Percentiles rank a stretch among this genome's conserved stretches.
phyloP scores from a whole-genome alignment of 371 early-diverging fungal genomes.

The Mortierella sp. region DNA sequence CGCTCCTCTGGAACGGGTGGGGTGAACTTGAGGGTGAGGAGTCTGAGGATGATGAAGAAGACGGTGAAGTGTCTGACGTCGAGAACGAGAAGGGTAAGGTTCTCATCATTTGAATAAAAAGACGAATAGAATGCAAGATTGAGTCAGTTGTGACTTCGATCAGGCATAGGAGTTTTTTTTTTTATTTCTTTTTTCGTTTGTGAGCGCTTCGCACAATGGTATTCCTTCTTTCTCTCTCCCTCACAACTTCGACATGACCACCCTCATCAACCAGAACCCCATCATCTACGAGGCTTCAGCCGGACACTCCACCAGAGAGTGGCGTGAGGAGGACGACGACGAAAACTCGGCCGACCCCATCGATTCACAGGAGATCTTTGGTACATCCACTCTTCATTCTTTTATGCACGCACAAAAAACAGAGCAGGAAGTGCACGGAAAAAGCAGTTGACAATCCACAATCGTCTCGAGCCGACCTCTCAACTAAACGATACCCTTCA shows the following conservation, averaged over 20 bases:
- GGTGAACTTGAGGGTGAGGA: constrained; percentile 19
- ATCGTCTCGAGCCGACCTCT: neutral
- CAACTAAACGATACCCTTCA: neutral
- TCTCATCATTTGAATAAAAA: neutral
- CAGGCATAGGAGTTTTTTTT: neutral
- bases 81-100: neutral
- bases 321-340: constrained; percentile 74
- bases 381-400: constrained; percentile 44
- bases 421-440: neutral
- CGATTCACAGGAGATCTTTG: constrained; percentile 91
- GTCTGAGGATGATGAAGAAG: neutral
- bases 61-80: neutral
- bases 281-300: constrained; percentile 75
- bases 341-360: constrained; percentile 81
- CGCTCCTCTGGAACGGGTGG: constrained; percentile 53
- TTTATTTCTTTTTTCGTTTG: neutral
- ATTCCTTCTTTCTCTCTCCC: neutral
- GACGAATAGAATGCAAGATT: too few species aligned
- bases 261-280: constrained; percentile 87
- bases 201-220: neutral
- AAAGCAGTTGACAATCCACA: neutral
- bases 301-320: constrained; percentile 61
- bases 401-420: neutral
- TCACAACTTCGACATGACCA: constrained; percentile 30
- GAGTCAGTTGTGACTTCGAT: constrained; percentile 1